Evolutionary conservation across 352 stramenopile genomes (phyloP).

Genomic region (Phytophthora ohioensis): DNA sequence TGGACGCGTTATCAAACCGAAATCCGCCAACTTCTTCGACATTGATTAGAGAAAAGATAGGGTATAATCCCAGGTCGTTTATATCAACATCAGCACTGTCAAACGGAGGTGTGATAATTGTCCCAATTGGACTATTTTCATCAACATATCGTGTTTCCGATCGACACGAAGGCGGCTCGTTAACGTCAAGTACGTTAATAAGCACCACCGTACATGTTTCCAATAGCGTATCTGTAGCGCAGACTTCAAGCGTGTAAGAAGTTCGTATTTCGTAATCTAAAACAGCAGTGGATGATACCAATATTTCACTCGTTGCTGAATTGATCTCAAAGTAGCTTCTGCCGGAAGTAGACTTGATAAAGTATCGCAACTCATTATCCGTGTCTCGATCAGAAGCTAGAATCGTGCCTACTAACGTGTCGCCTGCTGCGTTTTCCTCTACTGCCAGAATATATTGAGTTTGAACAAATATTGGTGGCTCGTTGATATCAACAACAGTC

Average conservation of each 20-base stretch:
- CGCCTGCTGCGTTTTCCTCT: slow-evolving; percentile 21
- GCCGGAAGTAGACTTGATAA: not conserved
- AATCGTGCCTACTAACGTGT: slow-evolving; percentile 14
- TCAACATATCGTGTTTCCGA: slow-evolving; percentile 22
- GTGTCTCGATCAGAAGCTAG: slow-evolving; percentile 28
- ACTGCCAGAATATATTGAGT: slow-evolving; percentile 12
- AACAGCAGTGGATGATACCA: not conserved
- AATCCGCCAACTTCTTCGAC: slow-evolving; percentile 10
- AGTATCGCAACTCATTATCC: slow-evolving; percentile 13
- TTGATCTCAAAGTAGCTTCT: slow-evolving; percentile 14
- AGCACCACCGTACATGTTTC: slow-evolving; percentile 8
- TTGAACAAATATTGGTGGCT: slow-evolving; percentile 29
- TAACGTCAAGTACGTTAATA: slow-evolving; percentile 28
- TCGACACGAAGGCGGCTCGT: slow-evolving; percentile 31
- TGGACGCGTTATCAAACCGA: slow-evolving; percentile 20
- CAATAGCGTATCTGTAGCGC: slow-evolving; percentile 22
- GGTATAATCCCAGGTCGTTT: slow-evolving; percentile 5
- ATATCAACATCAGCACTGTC: slow-evolving; percentile 23
- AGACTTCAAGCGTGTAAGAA: slow-evolving; percentile 21
- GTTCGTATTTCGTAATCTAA: slow-evolving; percentile 26
- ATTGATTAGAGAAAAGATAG: slow-evolving; percentile 18
- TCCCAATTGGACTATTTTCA: slow-evolving; percentile 33
- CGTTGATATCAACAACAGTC: slow-evolving; percentile 29
- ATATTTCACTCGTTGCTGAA: slow-evolving; percentile 11
- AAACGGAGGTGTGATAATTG: slow-evolving; percentile 18